Percentiles rank a stretch among this genome's conserved stretches.
Conservation (phyloP, 2,329 filamentous ascomycete species). For the Hypoxylon sp. region DNA sequence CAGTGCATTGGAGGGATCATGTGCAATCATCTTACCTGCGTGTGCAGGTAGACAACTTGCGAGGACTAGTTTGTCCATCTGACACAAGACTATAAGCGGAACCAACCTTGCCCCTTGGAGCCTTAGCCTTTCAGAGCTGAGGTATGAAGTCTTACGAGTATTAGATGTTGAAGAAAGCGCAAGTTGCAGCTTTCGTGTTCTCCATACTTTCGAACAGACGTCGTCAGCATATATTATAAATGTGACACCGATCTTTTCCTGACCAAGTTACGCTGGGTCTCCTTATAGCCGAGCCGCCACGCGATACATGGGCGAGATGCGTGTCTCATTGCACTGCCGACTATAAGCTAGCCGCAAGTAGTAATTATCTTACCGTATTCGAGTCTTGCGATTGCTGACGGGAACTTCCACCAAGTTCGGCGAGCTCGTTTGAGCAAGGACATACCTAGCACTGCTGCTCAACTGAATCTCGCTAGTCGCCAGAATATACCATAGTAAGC, state of each 20-base stretch:
- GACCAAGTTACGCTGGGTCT: slow-evolving; percentile 26
- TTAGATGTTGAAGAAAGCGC: slow-evolving; percentile 18
- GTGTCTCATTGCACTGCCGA: slow-evolving; percentile 40
- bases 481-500: slow-evolving; percentile 28
- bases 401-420: slow-evolving; percentile 7
- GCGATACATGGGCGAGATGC: slow-evolving; percentile 34
- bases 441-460: slow-evolving; percentile 8
- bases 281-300: slow-evolving; percentile 40
- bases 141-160: not conserved
- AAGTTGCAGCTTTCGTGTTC: slow-evolving; percentile 12
- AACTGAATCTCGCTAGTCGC: slow-evolving; percentile 13
- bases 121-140: slow-evolving; percentile 5
- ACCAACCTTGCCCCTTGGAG: slow-evolving; percentile 8
- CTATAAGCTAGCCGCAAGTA: slow-evolving; percentile 30
- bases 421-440: slow-evolving; percentile 2
- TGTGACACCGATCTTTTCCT: slow-evolving; percentile 26
- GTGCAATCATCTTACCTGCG: slow-evolving; percentile 36
- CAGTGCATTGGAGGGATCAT: slow-evolving; percentile 41
- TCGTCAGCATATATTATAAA: slow-evolving; percentile 33
- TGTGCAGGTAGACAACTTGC: slow-evolving; percentile 34
- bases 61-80: slow-evolving; percentile 28
- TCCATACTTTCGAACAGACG: slow-evolving; percentile 14
- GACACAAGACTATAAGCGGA: slow-evolving; percentile 26
- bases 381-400: slow-evolving; percentile 11
- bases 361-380: slow-evolving; percentile 19